Conservation (phyloP, 129 eudicot species). For the Chrysanthemum makinoi region DNA sequence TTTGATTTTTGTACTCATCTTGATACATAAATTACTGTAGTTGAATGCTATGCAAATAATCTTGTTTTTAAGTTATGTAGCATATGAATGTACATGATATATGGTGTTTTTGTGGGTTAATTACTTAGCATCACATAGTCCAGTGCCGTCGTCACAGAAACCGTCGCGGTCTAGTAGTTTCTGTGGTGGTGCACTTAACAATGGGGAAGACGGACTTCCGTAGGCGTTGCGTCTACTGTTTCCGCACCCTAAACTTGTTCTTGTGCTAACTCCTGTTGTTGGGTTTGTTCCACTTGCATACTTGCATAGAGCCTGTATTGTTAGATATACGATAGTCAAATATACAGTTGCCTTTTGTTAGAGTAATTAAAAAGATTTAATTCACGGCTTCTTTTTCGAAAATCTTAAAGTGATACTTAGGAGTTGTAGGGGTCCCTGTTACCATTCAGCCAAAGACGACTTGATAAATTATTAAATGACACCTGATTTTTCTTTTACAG, state of each 20-base stretch:
- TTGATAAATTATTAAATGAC: neutral
- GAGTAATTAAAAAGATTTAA: too few relatives aligned
- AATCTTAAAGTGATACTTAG: too few relatives aligned
- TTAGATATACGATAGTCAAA: too few relatives aligned
- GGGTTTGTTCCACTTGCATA: constrained; percentile 98
- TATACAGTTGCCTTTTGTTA: too few relatives aligned
- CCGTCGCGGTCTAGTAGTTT: constrained; percentile 90
- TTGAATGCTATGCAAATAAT: neutral
- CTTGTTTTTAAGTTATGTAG: neutral
- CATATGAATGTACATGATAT: neutral
- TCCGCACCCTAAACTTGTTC: constrained; percentile 93
- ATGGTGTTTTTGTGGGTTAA: neutral
- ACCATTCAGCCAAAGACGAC: neutral
- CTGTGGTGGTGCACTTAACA: constrained; percentile 93
- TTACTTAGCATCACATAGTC: constrained; percentile 80
- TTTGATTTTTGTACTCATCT: neutral
- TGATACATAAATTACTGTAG: neutral
- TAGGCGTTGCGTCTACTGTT: constrained; percentile 86
- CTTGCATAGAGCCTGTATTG: constrained; percentile 85
- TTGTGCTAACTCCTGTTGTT: constrained; percentile 82
- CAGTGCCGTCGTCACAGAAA: constrained; percentile 72
- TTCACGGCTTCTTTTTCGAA: too few relatives aligned
- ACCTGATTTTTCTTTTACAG: neutral
- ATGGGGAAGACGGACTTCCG: constrained; percentile 91
- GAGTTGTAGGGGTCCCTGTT: too few relatives aligned